Base-by-base conservation (phyloP, 176 grass and related monocot genomes). In the Musa troglodytarum region DNA sequence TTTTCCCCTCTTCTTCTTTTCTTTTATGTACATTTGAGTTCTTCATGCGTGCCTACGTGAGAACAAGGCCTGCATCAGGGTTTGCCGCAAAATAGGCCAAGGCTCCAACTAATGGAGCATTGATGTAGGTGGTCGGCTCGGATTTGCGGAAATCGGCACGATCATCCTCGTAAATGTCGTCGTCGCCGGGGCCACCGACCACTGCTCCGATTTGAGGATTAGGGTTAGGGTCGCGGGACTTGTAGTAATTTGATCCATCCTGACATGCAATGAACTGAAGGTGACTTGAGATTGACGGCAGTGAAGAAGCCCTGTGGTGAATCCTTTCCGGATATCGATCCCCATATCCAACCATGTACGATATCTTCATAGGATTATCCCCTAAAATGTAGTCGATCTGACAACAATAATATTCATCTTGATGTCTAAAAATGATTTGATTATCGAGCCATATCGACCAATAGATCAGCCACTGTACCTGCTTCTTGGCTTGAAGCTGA, bases 291-390 rank as follows among this genome's bases (percentile, higher is more conserved):
- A 98, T 80, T 1, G 95, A 91, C 2, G 95, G 90, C 72, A 98
- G 10, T 0, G 90, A 93, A 19, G 95, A 98, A 11, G 67, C 95
- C 9, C 95, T 88, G 68, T 98, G 95, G 66, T 98, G 95, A 74
- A 98, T 98, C 79, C 86, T 71, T 49, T 87, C 84, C 15, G 95
- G 90, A 72, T 93, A 93, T 5, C 76, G 72, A 12, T 83, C 74
- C 16, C 95, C 88, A 9, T 98, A 98, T 11, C 95, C 95, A 2
- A 98, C 81, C 95, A 98, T 98, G 78, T 93, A 98, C 10, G 94
- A 98, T 88, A 91, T 87, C 9, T 91, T 89, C 88, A 91, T 91
- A 21, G 90, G 95, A 11, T 98, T 98, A 68, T 93, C 86, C 67
- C 95, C 95, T 28, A 98, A 53, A 8, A 98, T 64, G 51, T 98